phyloP scores from a whole-genome alignment of 2,329 filamentous ascomycete species.

The Diaporthe nobilis region DNA sequence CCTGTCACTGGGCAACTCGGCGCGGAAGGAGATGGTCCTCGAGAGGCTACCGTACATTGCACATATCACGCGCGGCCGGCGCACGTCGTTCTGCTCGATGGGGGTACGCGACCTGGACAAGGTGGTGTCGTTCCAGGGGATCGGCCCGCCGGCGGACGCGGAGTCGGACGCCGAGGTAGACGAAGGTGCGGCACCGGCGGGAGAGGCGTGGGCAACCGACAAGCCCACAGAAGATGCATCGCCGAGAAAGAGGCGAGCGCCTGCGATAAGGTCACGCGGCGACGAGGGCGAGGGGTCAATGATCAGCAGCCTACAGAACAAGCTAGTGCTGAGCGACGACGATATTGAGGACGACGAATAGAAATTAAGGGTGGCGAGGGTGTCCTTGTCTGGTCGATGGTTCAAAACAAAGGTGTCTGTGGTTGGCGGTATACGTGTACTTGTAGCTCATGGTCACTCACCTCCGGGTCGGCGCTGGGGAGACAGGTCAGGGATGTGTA shows the following conservation, averaged over 20 bases:
- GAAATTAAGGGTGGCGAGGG: slow-evolving; percentile 20
- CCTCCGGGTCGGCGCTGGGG: not conserved
- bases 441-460: not conserved
- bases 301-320: slow-evolving; percentile 66
- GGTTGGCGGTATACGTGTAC: not conserved
- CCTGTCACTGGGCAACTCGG: slow-evolving; percentile 74
- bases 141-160: slow-evolving; percentile 59
- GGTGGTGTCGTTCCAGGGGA: slow-evolving; percentile 76
- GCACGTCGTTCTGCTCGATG: slow-evolving; percentile 52
- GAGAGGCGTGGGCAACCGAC: slow-evolving; percentile 74
- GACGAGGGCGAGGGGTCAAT: slow-evolving; percentile 47
- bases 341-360: slow-evolving; percentile 80
- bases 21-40: slow-evolving; percentile 81
- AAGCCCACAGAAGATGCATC: slow-evolving; percentile 68
- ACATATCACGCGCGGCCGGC: slow-evolving; percentile 68
- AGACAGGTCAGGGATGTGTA: not conserved
- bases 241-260: slow-evolving; percentile 62
- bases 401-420: not conserved
- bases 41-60: slow-evolving; percentile 91
- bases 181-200: slow-evolving; percentile 51
- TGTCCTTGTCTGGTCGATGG: not conserved
- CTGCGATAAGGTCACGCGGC: slow-evolving; percentile 46
- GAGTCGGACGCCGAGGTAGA: slow-evolving; percentile 60
- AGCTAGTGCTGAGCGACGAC: slow-evolving; percentile 83
- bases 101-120: slow-evolving; percentile 74